A percentile compares a stretch with the other conserved stretches of the same genome.
Conservation (phyloP, 1,139 yeast species). For the Saccharomycopsis phalli region DNA sequence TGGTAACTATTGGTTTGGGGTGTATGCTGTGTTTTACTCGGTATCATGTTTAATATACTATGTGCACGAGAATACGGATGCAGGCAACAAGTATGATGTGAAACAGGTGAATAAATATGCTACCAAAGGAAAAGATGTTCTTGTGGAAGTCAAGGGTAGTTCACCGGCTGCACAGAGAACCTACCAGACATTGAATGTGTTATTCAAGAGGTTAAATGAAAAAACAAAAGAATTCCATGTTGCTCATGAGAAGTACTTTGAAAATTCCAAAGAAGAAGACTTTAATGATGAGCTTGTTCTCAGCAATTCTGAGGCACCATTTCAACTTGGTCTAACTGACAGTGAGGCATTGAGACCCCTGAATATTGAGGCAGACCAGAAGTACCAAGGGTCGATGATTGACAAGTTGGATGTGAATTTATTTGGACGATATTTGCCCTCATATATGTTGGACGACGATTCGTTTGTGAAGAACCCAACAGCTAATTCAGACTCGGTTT, state of each 20-base stretch:
- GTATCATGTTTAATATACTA: conserved; percentile 83
- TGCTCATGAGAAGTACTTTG: conserved; percentile 19
- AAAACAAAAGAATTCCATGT: conserved; percentile 23
- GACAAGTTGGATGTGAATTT: conserved; percentile 77
- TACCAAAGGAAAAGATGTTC: conserved; percentile 68
- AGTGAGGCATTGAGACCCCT: neutral
- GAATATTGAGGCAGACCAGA: conserved; percentile 21
- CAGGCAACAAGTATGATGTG: conserved; percentile 50
- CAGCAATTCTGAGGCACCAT: conserved; percentile 14
- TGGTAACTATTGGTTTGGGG: conserved; percentile 91
- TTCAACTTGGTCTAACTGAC: conserved; percentile 10
- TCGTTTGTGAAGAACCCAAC: neutral
- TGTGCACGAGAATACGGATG: conserved; percentile 61
- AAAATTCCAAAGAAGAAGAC: conserved; percentile 6
- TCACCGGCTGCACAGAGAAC: conserved; percentile 76
- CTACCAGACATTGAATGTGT: conserved; percentile 64
- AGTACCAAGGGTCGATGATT: conserved; percentile 70
- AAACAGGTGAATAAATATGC: conserved; percentile 59
- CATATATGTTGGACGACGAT: conserved; percentile 58
- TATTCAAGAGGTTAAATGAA: conserved; percentile 75
- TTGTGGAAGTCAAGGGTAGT: conserved; percentile 62
- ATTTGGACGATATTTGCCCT: conserved; percentile 76
- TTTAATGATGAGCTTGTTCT: neutral
- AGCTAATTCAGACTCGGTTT: conserved; percentile 4
- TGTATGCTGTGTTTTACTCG: conserved; percentile 85